These are phyloP conservation scores for Cladophialophora psammophila DNA, from an alignment of 2,329 filamentous ascomycete genomes.

Conservation along the genomic window DNA sequence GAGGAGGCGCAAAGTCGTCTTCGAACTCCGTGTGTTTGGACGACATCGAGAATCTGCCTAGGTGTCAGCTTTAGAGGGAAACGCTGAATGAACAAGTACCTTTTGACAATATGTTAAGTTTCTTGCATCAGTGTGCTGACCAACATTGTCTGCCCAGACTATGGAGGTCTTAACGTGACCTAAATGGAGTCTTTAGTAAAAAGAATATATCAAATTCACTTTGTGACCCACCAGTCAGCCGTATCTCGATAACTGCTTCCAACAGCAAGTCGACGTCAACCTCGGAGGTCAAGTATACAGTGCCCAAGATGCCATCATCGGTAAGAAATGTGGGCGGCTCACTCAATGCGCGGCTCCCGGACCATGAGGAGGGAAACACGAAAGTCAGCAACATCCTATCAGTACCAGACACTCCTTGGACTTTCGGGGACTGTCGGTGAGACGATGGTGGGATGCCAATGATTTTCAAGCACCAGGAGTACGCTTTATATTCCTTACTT, in stretches of 20 bases:
- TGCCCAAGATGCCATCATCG: background rate
- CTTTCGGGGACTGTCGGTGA: background rate
- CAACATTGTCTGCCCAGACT: conserved; percentile 4
- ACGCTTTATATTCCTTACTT: no score
- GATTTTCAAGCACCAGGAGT: no score
- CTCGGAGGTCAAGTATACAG: background rate
- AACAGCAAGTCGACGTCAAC: background rate
- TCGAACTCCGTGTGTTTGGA: background rate
- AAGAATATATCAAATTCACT: background rate
- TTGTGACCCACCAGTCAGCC: background rate
- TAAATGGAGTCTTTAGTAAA: background rate
- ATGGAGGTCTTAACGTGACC: conserved; percentile 15
- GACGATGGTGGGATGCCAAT: no score
- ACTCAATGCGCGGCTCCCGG: background rate
- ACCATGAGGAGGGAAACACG: background rate
- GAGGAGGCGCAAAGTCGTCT: background rate
- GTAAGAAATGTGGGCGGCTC: background rate
- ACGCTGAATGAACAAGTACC: background rate
- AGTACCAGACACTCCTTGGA: background rate
- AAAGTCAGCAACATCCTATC: background rate
- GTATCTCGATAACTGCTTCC: background rate
- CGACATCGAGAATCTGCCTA: background rate
- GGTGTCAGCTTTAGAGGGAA: background rate
- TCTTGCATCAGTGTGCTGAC: background rate
- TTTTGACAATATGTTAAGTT: background rate